Evolutionary conservation across 1,139 yeast genomes (phyloP).

Genomic region (Scheffersomyces lignicola): DNA sequence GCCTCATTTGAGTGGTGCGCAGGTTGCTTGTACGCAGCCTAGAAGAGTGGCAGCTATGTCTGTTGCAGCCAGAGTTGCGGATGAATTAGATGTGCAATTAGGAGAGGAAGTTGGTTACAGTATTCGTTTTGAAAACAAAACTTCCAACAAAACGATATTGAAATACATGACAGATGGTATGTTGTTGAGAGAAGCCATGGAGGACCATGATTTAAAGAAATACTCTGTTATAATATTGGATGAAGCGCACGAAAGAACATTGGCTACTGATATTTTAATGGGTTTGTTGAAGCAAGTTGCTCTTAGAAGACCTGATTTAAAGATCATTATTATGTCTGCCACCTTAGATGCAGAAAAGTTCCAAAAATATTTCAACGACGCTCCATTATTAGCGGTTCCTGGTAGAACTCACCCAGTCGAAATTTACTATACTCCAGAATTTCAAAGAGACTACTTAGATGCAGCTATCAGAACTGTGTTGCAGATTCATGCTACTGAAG

Average conservation of each 20-base stretch:
- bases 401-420: slow-evolving; percentile 99
- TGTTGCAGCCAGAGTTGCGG: slow-evolving; percentile 94
- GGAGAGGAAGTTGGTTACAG: slow-evolving; percentile 95
- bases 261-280: slow-evolving; percentile 96
- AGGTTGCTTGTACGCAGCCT: slow-evolving; percentile 96
- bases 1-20: slow-evolving; percentile 75
- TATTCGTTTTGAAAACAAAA: slow-evolving; percentile 90
- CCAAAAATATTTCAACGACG: slow-evolving; percentile 83
- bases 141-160: slow-evolving; percentile 74
- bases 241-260: slow-evolving; percentile 98
- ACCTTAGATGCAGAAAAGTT: slow-evolving; percentile 97
- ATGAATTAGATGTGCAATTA: slow-evolving; percentile 87
- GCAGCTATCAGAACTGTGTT: slow-evolving; percentile 93
- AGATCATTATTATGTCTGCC: slow-evolving; percentile 95
- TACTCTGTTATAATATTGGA: slow-evolving; percentile 92
- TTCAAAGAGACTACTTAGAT: slow-evolving; percentile 90
- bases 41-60: slow-evolving; percentile 98
- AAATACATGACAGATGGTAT: slow-evolving; percentile 99
- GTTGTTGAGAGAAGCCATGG: slow-evolving; percentile 97
- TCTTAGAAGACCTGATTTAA: slow-evolving; percentile 78
- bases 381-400: slow-evolving; percentile 94
- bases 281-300: slow-evolving; percentile 87
- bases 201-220: slow-evolving; percentile 76
- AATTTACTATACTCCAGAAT: slow-evolving; percentile 94
- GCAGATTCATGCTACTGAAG: slow-evolving; percentile 96